Conservation (phyloP, 2,329 filamentous ascomycete genomes). For the Cryphonectria carpinicola region DNA sequence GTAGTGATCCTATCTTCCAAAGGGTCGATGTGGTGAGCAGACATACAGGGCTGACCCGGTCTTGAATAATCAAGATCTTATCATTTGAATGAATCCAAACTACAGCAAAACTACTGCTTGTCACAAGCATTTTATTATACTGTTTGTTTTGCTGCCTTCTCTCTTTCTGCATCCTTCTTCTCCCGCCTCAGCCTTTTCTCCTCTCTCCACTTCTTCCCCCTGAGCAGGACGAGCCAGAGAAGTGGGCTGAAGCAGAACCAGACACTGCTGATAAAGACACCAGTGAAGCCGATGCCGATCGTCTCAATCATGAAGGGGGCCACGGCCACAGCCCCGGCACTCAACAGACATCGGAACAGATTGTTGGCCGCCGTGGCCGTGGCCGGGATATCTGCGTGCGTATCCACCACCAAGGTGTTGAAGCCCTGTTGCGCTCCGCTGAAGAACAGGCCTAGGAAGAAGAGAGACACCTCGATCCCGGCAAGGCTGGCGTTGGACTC, state of each 20-base stretch:
- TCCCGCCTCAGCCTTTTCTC: slow-evolving; percentile 7
- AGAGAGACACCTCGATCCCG: slow-evolving; percentile 31
- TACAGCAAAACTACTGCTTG: not conserved
- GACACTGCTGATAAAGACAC: slow-evolving; percentile 32
- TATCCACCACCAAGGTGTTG: slow-evolving; percentile 32
- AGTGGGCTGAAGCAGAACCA: slow-evolving; percentile 33
- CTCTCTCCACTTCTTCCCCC: slow-evolving; percentile 33
- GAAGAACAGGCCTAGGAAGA: slow-evolving; percentile 33
- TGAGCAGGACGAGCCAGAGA: slow-evolving; percentile 36
- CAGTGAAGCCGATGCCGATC: slow-evolving; percentile 34
- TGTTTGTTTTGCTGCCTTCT: not conserved
- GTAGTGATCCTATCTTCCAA: no score
- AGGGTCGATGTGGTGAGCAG: not conserved
- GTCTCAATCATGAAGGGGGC: slow-evolving; percentile 33
- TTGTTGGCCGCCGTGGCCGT: slow-evolving; percentile 34
- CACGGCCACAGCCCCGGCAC: slow-evolving; percentile 34
- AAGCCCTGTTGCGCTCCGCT: slow-evolving; percentile 32
- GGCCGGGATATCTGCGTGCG: slow-evolving; percentile 30
- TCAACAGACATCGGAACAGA: slow-evolving; percentile 34
- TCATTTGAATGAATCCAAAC: not conserved
- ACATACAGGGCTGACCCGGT: not conserved
- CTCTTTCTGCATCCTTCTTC: slow-evolving; percentile 27
- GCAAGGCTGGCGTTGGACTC: slow-evolving; percentile 31
- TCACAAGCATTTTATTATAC: not conserved
- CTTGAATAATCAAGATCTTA: not conserved